These are phyloP conservation scores for Cladosporium cucumerinum DNA, from an alignment of 2,329 filamentous ascomycete species.

Conservation along the genomic window DNA sequence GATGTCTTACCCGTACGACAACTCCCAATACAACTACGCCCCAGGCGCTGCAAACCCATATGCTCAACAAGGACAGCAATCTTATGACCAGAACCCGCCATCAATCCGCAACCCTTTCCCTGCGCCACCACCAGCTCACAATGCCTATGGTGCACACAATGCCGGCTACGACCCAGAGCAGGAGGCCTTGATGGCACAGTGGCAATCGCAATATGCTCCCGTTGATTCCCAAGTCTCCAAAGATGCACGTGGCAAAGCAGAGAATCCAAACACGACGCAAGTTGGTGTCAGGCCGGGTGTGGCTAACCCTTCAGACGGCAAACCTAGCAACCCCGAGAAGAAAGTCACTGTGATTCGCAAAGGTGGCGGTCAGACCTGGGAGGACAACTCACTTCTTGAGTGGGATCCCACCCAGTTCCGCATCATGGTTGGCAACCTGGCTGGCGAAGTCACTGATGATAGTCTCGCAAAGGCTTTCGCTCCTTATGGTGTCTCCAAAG, in stretches of 20 bases:
- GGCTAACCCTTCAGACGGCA: constrained; percentile 18
- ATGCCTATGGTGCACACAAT: constrained; percentile 30
- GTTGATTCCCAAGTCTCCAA: constrained; percentile 1
- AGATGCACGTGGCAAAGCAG: constrained; percentile 8
- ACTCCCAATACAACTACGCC: constrained; percentile 24
- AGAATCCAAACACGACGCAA: constrained; percentile 9
- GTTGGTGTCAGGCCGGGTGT: constrained; percentile 7
- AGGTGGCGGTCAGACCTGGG: constrained; percentile 90
- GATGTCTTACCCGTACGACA: constrained; percentile 19
- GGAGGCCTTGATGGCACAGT: constrained; percentile 88
- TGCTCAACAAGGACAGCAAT: constrained; percentile 41
- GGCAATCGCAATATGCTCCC: constrained; percentile 61
- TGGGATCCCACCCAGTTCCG: constrained; percentile 96
- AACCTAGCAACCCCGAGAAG: constrained; percentile 25
- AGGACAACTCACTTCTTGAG: constrained; percentile 81
- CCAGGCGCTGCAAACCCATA: constrained; percentile 39
- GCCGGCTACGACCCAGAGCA: constrained; percentile 67
- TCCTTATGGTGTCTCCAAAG: constrained; percentile 88
- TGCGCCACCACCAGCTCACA: constrained; percentile 49
- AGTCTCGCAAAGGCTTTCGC: constrained; percentile 91
- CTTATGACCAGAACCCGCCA: constrained; percentile 46
- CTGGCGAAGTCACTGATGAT: constrained; percentile 95
- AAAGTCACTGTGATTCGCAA: constrained; percentile 84
- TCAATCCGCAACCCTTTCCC: constrained; percentile 81
- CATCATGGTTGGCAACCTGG: constrained; percentile 93